Evolutionary conservation across 1,284 basidiomycete species (phyloP).

Genomic region (Cryptococcus depauperatus): DNA sequence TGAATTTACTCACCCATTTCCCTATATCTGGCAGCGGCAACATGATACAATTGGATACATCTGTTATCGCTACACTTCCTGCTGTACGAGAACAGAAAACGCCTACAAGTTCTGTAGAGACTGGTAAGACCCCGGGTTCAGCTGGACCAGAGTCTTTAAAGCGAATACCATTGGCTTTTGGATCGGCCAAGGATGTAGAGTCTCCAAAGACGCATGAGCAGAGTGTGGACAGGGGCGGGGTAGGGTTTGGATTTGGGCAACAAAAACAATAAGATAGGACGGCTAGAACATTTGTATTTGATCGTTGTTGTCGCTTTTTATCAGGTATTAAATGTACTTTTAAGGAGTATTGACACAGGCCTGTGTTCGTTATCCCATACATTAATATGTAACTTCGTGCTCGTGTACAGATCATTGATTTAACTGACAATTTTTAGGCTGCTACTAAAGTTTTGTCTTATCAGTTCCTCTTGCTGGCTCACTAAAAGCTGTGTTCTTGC

Average conservation of each 20-base stretch:
- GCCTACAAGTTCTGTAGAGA: neutral
- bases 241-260: constrained; percentile 1
- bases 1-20: no score
- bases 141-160: neutral
- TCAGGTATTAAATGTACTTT: no score
- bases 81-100: no score
- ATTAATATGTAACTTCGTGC: no score
- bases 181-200: neutral
- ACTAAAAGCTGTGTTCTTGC: neutral
- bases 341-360: no score
- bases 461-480: neutral
- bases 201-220: neutral
- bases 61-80: no score
- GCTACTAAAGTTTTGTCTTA: neutral
- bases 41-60: no score
- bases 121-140: neutral
- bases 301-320: no score
- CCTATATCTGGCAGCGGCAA: no score
- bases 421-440: neutral
- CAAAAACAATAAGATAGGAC: neutral
- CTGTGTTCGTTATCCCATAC: no score
- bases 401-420: no score
- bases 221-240: neutral
- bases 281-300: no score
- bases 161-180: neutral